Evolutionary conservation across 169 alveolate species (phyloP).

Genomic region (Eimeria necatrix): DNA sequence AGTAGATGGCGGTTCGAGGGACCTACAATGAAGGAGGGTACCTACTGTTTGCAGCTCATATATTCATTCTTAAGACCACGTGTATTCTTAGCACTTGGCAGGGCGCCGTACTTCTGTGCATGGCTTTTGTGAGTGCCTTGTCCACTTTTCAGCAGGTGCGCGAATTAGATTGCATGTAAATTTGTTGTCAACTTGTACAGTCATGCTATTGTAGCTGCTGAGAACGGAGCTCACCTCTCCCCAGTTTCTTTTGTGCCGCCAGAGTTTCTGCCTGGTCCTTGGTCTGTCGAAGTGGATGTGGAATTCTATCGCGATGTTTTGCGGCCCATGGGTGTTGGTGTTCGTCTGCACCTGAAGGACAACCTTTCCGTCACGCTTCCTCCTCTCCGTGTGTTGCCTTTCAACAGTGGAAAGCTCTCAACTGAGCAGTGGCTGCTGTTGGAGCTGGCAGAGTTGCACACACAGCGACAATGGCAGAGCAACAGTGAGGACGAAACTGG

Average conservation of each 20-base stretch:
- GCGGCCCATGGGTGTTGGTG: slow-evolving; percentile 59
- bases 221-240: too few relatives aligned
- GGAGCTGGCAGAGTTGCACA: slow-evolving; percentile 45
- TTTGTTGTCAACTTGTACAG: too few relatives aligned
- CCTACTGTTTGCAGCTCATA: too few relatives aligned
- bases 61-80: too few relatives aligned
- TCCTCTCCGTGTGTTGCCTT: slow-evolving; percentile 41
- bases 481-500: neutral
- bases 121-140: too few relatives aligned
- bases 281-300: slow-evolving; percentile 51
- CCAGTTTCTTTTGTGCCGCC: neutral
- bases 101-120: too few relatives aligned
- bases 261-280: slow-evolving; percentile 72
- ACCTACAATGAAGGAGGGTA: too few relatives aligned
- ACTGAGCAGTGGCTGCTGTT: slow-evolving; percentile 59
- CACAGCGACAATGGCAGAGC: slow-evolving; percentile 11
- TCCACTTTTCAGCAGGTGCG: too few relatives aligned
- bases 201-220: too few relatives aligned
- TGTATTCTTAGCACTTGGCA: too few relatives aligned
- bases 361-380: slow-evolving; percentile 53
- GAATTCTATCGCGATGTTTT: slow-evolving; percentile 33
- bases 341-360: slow-evolving; percentile 44
- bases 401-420: neutral
- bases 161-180: too few relatives aligned
- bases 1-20: too few relatives aligned